These are phyloP conservation scores for Annulohypoxylon maeteangense DNA, from an alignment of 495 filamentous ascomycete genomes.

Conservation along the genomic window DNA sequence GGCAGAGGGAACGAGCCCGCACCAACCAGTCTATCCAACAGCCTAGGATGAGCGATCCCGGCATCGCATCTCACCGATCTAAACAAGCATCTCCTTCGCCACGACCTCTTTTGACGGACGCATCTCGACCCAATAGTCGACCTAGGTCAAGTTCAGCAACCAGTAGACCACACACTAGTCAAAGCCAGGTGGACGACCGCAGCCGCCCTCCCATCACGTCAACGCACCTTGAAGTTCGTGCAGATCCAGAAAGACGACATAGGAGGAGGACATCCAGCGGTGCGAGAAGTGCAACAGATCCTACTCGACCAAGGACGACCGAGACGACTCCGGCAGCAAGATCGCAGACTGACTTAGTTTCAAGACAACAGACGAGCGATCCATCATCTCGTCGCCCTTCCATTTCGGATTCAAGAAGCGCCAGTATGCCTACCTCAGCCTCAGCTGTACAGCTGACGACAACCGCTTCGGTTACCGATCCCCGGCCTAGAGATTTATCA, in stretches of 20 bases:
- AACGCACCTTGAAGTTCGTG: constrained; percentile 57
- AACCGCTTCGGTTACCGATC: constrained; percentile 1
- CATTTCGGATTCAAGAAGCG: constrained; percentile 55
- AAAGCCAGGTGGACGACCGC: constrained; percentile 50
- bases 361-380: constrained; percentile 54
- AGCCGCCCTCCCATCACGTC: constrained; percentile 59
- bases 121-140: constrained; percentile 51
- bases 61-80: constrained; percentile 47
- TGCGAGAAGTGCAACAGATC: constrained; percentile 57
- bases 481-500: constrained; percentile 42
- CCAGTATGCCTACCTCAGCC: constrained; percentile 48
- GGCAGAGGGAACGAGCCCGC: constrained; percentile 66
- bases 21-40: constrained; percentile 36
- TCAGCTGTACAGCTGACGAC: constrained; percentile 10
- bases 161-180: constrained; percentile 50
- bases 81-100: constrained; percentile 41
- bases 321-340: constrained; percentile 58
- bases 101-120: constrained; percentile 45
- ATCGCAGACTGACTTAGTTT: constrained; percentile 70
- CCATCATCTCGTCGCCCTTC: constrained; percentile 41
- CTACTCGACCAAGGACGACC: constrained; percentile 50
- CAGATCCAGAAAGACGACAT: constrained; percentile 52
- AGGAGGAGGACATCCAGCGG: constrained; percentile 55
- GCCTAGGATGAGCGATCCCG: constrained; percentile 56
- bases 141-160: constrained; percentile 53